These are phyloP conservation scores for Cryphonectria japonica DNA, from an alignment of 2,329 filamentous ascomycete genomes.

Conservation along the genomic window DNA sequence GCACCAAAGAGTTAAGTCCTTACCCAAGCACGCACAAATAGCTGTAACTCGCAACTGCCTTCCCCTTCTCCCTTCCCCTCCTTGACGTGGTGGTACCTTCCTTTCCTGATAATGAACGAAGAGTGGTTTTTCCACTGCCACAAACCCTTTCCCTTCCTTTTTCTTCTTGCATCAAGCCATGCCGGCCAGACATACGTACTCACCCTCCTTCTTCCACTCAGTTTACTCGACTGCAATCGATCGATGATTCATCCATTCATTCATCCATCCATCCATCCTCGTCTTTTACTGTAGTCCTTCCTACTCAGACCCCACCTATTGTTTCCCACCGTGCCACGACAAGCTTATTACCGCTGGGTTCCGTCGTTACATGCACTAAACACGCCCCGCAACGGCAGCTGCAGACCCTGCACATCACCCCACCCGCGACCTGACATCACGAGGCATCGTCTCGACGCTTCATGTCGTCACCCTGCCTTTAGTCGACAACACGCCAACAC, in stretches of 20 bases:
- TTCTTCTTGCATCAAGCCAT: too few species aligned
- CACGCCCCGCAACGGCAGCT: not conserved
- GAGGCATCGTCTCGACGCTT: conserved; percentile 5
- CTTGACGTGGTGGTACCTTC: not conserved
- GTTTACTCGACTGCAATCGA: not conserved
- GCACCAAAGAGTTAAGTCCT: too few species aligned
- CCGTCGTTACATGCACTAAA: not conserved
- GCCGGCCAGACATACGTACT: too few species aligned
- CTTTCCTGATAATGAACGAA: not conserved
- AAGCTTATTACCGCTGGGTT: not conserved
- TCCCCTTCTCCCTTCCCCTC: not conserved
- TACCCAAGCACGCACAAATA: too few species aligned
- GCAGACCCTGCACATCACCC: conserved; percentile 12
- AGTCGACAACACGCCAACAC: not conserved
- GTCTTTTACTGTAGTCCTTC: not conserved
- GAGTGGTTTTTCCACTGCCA: not conserved
- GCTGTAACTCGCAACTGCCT: not conserved
- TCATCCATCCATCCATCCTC: not conserved
- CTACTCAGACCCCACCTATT: not conserved
- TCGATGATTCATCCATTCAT: not conserved
- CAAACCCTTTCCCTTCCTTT: not conserved
- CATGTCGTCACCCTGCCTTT: conserved; percentile 28
- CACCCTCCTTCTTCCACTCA: too few species aligned
- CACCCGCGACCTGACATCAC: conserved; percentile 20
- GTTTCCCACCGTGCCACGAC: not conserved